These are phyloP conservation scores for Taphrina wiesneri DNA, from an alignment of 1,139 yeast species.

Conservation along the genomic window DNA sequence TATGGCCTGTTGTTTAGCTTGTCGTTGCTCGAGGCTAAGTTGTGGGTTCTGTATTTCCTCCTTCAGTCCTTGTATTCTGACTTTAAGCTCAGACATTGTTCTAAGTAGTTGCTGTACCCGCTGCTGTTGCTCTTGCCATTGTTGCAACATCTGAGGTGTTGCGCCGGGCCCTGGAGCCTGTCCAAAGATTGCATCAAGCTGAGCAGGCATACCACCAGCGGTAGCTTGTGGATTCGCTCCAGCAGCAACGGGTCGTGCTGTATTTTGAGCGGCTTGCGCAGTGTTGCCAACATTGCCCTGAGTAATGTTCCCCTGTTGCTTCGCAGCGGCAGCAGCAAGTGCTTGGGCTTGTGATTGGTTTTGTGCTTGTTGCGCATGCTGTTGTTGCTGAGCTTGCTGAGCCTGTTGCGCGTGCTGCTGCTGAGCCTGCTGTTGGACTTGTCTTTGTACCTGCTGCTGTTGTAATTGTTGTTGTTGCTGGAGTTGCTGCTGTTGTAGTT, in stretches of 20 bases:
- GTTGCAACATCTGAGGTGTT: conserved; percentile 30
- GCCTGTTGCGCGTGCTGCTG: conserved; percentile 15
- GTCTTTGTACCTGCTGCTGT: conserved; percentile 15
- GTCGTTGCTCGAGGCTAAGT: conserved; percentile 15
- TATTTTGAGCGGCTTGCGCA: conserved; percentile 4
- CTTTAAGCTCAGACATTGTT: conserved; percentile 22
- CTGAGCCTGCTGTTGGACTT: conserved; percentile 12
- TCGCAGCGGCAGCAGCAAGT: conserved; percentile 5
- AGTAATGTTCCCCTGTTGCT: background rate
- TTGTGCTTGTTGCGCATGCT: conserved; percentile 18
- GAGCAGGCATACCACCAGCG: conserved; percentile 1
- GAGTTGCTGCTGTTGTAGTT: conserved; percentile 7
- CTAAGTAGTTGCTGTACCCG: conserved; percentile 24
- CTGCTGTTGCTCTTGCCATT: conserved; percentile 35
- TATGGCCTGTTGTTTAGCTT: conserved; percentile 36
- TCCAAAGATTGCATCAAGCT: conserved; percentile 27
- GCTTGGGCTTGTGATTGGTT: background rate
- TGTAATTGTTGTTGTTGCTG: conserved; percentile 12
- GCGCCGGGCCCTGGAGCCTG: conserved; percentile 22
- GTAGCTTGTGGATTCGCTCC: background rate
- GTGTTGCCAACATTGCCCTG: background rate
- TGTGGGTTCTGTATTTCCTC: conserved; percentile 22
- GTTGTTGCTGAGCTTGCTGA: conserved; percentile 16
- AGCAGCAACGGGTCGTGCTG: background rate
- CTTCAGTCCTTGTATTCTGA: conserved; percentile 29